Base-by-base conservation (phyloP, 2,329 filamentous ascomycete genomes). In the Aspergillus clavatus region DNA sequence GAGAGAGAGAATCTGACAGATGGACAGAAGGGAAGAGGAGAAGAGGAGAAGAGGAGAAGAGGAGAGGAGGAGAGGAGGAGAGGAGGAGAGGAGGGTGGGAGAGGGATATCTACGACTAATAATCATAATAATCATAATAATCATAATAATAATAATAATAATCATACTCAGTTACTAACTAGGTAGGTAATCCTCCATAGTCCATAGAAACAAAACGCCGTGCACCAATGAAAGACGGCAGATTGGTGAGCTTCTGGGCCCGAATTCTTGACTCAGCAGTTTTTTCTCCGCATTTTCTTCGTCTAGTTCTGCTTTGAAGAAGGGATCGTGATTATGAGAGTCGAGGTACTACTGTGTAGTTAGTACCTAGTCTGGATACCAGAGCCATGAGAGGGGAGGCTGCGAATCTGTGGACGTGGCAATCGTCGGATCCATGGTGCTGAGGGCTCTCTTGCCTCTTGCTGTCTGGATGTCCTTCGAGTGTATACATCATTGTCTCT, bases 191-290 rank as follows among this genome's bases (percentile, higher is more conserved):
- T n/a, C n/a, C n/a, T n/a, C n/a, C n/a, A n/a, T n/a, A n/a, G n/a
- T n/a, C n/a, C n/a, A n/a, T n/a, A n/a, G n/a, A n/a, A n/a, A 36
- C 40, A 33, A 31, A 18, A 19, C 38, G 28, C 36, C 43, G 45
- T n/a, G n/a, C 24, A 49, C 54, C 54, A 57, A 57, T 55, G 44
- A 51, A 5, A 18, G 18, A 8, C 11, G 24, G 12, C 38, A 46
- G 28, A 48, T 47, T 44, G 31, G 33, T 22, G 31, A 48, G 49
- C 43, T 24, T 48, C 48, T 51, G 47, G 52, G 48, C 47, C 52
- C 41, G 48, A 48, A 38, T 48, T 45, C 43, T 45, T 55, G 40
- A 56, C 47, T 56, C 51, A 56, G 51, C 54, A 48, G 31, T 24
- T 28, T 36, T 35, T 33, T 51, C 53, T 54, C 53, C 53, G 49